Evolutionary conservation across 2,329 filamentous ascomycete species (phyloP), one percentile per base, ranked within the genome.

Genomic region (Verticillium zaregamsianum): DNA sequence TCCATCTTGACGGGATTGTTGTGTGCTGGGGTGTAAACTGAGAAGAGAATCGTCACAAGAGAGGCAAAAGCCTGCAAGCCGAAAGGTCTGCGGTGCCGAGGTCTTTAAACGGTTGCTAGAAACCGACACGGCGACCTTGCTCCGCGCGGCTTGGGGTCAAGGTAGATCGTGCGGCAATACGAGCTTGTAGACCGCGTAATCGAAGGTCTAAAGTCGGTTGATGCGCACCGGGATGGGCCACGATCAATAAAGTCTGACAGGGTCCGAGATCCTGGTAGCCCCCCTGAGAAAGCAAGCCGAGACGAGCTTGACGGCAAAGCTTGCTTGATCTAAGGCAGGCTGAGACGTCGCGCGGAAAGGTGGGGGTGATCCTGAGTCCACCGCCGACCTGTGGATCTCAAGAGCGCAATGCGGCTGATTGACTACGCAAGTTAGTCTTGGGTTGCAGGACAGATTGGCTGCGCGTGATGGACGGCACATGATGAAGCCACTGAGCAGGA

Each of bases 1-100:
- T 99, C 95, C 94, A 98, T 98, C 71, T 74, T 80, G 45, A 11
- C 14, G 33, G 33, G 11, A 20, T 52, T 52, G 20, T 23, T 52
- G 45, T 3, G 39, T 45, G n/a, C n/a, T 9, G 17, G n/a, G 12
- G 9, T 23, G 33, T 35, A 11, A 14, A 35, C 28, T 31, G 14
- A 28, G 31, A 31, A 52, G 17, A 5, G 28, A 28, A 28, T 37
- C 40, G 28, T 39, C 14, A 15, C 31, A 25, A 28, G 28, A 33
- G 28, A 28, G 62, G 45, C 58, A 57, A 57, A 55, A 40, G 31
- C 55, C 17, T 11, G 45, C 45, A 52, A 2, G 14, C 33, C 33
- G 14, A 35, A 52, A 52, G 20, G 39, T 45, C 45, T 52, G 45
- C 45, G 45, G 11, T 11, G 45, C n/a, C 45, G 45, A 52, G 45